phyloP scores from a whole-genome alignment of 176 grass and related monocot species.

The Urochloa ruziziensis region DNA sequence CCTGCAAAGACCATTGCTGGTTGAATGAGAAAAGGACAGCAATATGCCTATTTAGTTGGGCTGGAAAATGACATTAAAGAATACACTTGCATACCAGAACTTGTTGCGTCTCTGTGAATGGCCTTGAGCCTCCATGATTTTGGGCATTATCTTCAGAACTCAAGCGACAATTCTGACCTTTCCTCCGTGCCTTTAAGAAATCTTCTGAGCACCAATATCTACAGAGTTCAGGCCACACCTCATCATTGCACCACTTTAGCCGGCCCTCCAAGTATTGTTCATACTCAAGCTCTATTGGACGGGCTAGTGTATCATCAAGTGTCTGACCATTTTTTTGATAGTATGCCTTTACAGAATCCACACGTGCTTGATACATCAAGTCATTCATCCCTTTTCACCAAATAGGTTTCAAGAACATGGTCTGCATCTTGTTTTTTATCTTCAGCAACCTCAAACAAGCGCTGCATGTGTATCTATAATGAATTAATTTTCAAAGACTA shows the following conservation, averaged over 20 bases:
- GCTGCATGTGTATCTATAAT: too few relatives aligned
- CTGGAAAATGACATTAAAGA: background rate
- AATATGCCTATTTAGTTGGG: background rate
- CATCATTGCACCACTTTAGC: too few relatives aligned
- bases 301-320: background rate
- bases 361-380: background rate
- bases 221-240: too few relatives aligned
- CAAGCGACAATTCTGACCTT: background rate
- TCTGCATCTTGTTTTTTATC: background rate
- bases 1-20: background rate
- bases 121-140: conserved; percentile 1
- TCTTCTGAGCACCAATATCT: too few relatives aligned
- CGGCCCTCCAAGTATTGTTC: background rate
- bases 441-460: background rate
- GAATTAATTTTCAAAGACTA: too few relatives aligned
- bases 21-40: background rate
- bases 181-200: too few relatives aligned
- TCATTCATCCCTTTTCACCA: background rate
- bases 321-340: background rate
- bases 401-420: background rate
- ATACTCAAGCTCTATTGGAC: background rate
- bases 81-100: background rate
- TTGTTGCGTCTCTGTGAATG: background rate
- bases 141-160: background rate
- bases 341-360: background rate